Conservation (phyloP, 2,329 filamentous ascomycete species). For the Nakataea oryzae region DNA sequence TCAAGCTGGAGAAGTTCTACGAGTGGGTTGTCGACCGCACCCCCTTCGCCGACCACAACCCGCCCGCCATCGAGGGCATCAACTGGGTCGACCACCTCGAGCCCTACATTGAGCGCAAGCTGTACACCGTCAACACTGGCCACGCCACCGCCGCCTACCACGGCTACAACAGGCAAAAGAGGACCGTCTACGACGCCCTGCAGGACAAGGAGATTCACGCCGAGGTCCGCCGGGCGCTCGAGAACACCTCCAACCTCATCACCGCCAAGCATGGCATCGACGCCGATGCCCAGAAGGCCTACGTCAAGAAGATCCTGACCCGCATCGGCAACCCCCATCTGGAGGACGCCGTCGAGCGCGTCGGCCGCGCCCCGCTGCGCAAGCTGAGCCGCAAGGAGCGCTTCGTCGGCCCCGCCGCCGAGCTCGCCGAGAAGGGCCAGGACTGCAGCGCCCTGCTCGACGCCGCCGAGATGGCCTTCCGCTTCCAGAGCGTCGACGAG, state of each 20-base stretch:
- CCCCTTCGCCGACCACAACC: background rate
- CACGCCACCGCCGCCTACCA: conserved; percentile 96
- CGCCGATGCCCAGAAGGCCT: conserved; percentile 65
- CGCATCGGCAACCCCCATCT: conserved; percentile 91
- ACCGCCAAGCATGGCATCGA: conserved; percentile 76
- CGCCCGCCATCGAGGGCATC: conserved; percentile 47
- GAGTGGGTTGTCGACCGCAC: conserved; percentile 92
- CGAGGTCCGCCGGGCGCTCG: conserved; percentile 69
- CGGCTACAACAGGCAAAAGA: conserved; percentile 76
- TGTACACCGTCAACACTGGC: conserved; percentile 98
- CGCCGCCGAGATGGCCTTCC: conserved; percentile 82
- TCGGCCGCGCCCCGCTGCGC: conserved; percentile 85
- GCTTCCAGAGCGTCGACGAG: conserved; percentile 87
- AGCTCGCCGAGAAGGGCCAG: conserved; percentile 74
- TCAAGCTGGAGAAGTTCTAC: conserved; percentile 96
- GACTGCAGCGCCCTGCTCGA: conserved; percentile 65
- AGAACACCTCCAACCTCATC: conserved; percentile 81
- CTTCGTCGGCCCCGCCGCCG: conserved; percentile 83
- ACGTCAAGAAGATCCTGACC: conserved; percentile 84
- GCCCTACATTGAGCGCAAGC: conserved; percentile 53
- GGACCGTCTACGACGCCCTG: conserved; percentile 82
- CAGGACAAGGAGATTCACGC: conserved; percentile 69
- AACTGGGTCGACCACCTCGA: conserved; percentile 8
- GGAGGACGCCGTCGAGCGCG: conserved; percentile 88
- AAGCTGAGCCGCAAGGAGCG: conserved; percentile 94